Evolutionary conservation across 2,329 filamentous ascomycete species (phyloP), one percentile per base, ranked within the genome.

Genomic region (Fusarium stilboides): DNA sequence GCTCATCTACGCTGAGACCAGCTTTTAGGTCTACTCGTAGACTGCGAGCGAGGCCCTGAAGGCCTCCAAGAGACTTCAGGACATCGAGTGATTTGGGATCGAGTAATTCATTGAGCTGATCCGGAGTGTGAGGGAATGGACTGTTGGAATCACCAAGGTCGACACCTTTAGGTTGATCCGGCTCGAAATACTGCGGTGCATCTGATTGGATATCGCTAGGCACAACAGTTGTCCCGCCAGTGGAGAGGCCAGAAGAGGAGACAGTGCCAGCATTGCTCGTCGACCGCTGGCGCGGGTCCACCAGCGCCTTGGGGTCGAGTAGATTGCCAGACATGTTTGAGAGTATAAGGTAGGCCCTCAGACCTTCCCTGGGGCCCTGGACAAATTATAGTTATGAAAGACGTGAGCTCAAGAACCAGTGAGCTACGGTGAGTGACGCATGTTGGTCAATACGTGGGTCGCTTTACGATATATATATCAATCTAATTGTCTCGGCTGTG

Each of bases 271-370:
- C 66, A 22, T 70, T 52, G n/a, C 66, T 69, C 15, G 61, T 49
- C 22, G 66, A 69, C 31, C 50, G 57, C 47, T 70, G 66, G 17
- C 62, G 66, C 7, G 61, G 66, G 31, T 70, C 66, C 26, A 52
- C 26, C 34, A 69, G 28, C 22, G 66, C 49, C 39, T 69, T 70
- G 5, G 66, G 66, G 46, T 69, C 66, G 17, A 69, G 66, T 15
- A 67, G n/a, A 49, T 62, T 62, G 55, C 42, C 57, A 45, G 66
- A 58, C 66, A 69, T 69, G 40, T 45, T 67, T n/a, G 4, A 31
- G 12, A 13, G 28, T 13, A 12, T 5, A 45, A 22, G 19, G 4
- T 10, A 10, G 28, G 43, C 28, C 24, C 19, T 39, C 28, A 31
- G 28, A 31, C 28, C 28, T 31, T 12, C 10, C 9, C 28, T 19